These are phyloP conservation scores for Rutstroemia sp. DNA, from an alignment of 2,329 filamentous ascomycete genomes.

Conservation along the genomic window DNA sequence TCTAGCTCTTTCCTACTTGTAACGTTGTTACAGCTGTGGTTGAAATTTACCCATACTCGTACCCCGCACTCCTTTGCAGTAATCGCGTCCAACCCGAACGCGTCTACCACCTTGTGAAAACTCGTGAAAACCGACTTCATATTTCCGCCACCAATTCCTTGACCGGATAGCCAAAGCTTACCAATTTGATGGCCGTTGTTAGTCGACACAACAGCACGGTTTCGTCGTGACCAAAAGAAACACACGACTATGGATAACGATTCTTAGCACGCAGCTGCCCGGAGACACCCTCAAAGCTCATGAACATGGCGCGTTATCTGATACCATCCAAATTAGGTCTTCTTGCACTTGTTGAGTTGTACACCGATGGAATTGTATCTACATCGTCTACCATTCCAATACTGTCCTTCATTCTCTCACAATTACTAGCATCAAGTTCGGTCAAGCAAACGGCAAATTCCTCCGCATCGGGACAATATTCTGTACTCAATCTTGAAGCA, in stretches of 20 bases:
- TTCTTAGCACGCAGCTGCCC: background rate
- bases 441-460: constrained; percentile 19
- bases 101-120: background rate
- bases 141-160: too few relatives aligned
- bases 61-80: background rate
- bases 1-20: too few relatives aligned
- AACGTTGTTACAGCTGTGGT: too few relatives aligned
- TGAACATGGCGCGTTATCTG: constrained; percentile 67
- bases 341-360: constrained; percentile 73
- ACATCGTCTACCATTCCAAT: constrained; percentile 65
- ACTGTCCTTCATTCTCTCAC: constrained; percentile 70
- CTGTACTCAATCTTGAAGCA: constrained; percentile 44
- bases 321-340: constrained; percentile 85
- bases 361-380: constrained; percentile 64
- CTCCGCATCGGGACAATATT: constrained; percentile 34
- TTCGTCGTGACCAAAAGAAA: background rate
- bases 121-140: background rate
- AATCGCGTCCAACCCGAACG: background rate
- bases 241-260: background rate
- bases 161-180: too few relatives aligned
- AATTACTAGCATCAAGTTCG: constrained; percentile 48
- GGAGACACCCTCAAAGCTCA: background rate
- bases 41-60: background rate
- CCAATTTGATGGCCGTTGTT: too few relatives aligned
- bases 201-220: background rate